Base-by-base conservation (phyloP, 176 grass and related monocot genomes). In the Cymbopogon citratus region DNA sequence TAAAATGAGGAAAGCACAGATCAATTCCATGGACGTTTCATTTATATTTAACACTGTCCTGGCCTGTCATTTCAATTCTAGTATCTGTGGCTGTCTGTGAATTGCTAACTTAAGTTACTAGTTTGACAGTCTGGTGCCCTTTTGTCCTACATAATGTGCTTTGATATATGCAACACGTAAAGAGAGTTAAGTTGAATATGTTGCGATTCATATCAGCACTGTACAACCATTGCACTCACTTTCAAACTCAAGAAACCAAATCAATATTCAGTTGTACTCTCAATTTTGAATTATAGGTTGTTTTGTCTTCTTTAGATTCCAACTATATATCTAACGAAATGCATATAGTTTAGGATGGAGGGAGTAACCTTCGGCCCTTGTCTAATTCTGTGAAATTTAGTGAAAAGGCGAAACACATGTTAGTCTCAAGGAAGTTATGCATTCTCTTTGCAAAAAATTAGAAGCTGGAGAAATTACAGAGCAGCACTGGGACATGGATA, bases 391-490 rank as follows among this genome's bases (percentile, higher is more conserved):
- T 5, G 73, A 56, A 35, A 41, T 68, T 62, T n/a, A 51, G 43
- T 78, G 63, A 51, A 62, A 66, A 46, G 66, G 29, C 44, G 77
- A 14, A 66, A 39, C 38, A 76, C 39, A 35, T 21, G 9, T 77
- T 43, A 77, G 34, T 65, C 24, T 14, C 54, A 77, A 25, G 41
- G 25, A 77, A 33, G 25, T 69, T 81, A 85, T 82, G 76, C 63
- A 16, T 5, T 18, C n/a, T 81, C 39, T 67, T 21, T 64, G 33
- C 9, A 81, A 89, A 81, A 33, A 41, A 1, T 1, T 0, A 8
- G 76, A 63, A 81, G 9, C 34, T 66, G 71, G 28, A 57, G 15
- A 76, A 71, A 85, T 79, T 71, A 63, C 72, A 85, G 33, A 71
- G 54, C 71, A 76, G 54, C 56, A 85, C 34, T 38, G n/a, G 51